Base-by-base conservation (phyloP, 768 basidiomycete genomes). In the Boletus coccyginus region DNA sequence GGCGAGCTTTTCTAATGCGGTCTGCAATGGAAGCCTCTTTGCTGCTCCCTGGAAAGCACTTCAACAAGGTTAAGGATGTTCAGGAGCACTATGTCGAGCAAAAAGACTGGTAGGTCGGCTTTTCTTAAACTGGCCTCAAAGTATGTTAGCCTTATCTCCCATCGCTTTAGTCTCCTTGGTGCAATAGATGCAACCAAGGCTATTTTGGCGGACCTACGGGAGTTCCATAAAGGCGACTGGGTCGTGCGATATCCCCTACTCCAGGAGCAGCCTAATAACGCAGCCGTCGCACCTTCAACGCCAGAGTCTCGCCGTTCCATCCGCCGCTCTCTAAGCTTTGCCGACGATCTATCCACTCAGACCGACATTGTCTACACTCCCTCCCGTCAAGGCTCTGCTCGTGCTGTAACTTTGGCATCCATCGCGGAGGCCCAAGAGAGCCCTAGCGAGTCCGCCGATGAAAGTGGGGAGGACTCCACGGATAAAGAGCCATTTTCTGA, bases 141-240 rank as follows among this genome's bases (percentile, higher is more conserved):
- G 8, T 5, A 7, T 10, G 35, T n/a, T 48, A 33, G 35, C 31
- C 51, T 54, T 48, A 55, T 32, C 32, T 27, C 27, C 27, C 17
- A n/a, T 54, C n/a, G 8, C 39, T 40, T 35, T 29, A 64, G 66
- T 29, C 78, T 97, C 55, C 80, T 92, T 32, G 77, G 76, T 49
- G 93, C 90, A n/a, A 83, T 97, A 61, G 84, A 88, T 63, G 77
- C 82, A 0, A 85, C 94, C 38, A 81, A 84, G 63, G 63, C 74
- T 12, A 81, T 98, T 44, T 76, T 97, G 39, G 73, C 72, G 47
- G 88, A 88, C 63, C 73, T 98, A 21, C 82, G 83, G 47, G 75
- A 77, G 49, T 97, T 96, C 78, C 97, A 91, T 76, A 86, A 87
- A 74, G 77, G 85, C 39, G 81, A 89, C 60, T 97, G 93, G 94